phyloP scores from a whole-genome alignment of 805 yeast species.

The Saccharomyces jurei region DNA sequence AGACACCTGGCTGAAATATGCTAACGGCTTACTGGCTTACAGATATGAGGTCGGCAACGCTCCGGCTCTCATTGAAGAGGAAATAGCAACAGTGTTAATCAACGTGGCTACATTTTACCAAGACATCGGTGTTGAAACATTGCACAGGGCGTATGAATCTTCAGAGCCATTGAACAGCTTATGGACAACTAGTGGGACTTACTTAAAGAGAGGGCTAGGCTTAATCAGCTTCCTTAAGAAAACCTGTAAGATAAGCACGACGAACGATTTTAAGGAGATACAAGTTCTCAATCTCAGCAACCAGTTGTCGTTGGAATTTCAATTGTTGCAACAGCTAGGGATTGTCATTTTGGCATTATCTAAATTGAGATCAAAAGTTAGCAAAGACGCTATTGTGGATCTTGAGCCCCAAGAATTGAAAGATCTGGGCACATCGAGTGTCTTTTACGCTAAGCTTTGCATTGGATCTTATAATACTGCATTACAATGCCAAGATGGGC shows the following conservation, averaged over 20 bases:
- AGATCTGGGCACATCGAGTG: constrained; percentile 18
- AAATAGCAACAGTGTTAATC: constrained; percentile 7
- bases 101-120: constrained; percentile 17
- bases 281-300: not conserved
- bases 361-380: constrained; percentile 20
- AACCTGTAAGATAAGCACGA: not conserved
- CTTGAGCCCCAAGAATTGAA: constrained; percentile 24
- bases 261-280: not conserved
- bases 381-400: constrained; percentile 22
- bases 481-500: constrained; percentile 5
- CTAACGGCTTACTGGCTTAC: constrained; percentile 1
- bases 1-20: constrained; percentile 8
- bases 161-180: constrained; percentile 10
- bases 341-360: constrained; percentile 26
- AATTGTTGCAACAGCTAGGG: constrained; percentile 24
- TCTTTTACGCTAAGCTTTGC: constrained; percentile 23
- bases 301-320: constrained; percentile 11
- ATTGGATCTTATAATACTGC: constrained; percentile 17
- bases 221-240: constrained; percentile 11
- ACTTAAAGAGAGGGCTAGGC: constrained; percentile 24
- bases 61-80: constrained; percentile 3
- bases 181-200: constrained; percentile 25
- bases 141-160: constrained; percentile 21
- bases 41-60: constrained; percentile 5
- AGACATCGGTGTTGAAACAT: constrained; percentile 15